These are phyloP conservation scores for Paraphaeosphaeria minitans DNA, from an alignment of 2,329 filamentous ascomycete species.

Conservation along the genomic window DNA sequence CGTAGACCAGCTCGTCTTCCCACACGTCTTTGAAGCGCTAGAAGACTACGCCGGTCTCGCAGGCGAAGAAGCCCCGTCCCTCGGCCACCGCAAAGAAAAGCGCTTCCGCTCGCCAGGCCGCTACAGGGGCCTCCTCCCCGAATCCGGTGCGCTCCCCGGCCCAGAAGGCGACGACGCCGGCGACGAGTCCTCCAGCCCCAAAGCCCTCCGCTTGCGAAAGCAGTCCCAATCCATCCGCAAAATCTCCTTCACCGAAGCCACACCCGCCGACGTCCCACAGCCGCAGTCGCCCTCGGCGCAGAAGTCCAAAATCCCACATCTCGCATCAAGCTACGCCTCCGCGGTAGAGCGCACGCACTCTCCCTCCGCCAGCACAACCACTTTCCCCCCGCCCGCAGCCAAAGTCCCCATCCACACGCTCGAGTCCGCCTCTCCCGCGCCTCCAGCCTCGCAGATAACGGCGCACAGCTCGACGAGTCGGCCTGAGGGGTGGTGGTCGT, in stretches of 20 bases:
- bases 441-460: constrained; percentile 37
- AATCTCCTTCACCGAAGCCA: constrained; percentile 15
- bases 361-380: constrained; percentile 24
- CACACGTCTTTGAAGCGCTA: constrained; percentile 87
- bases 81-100: constrained; percentile 26
- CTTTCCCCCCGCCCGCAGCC: constrained; percentile 27
- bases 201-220: constrained; percentile 23
- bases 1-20: constrained; percentile 82
- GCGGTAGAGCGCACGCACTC: constrained; percentile 26
- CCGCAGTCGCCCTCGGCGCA: constrained; percentile 24
- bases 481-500: constrained; percentile 49
- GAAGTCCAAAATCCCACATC: constrained; percentile 26
- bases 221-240: constrained; percentile 27
- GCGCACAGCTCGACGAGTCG: constrained; percentile 36
- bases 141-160: constrained; percentile 24
- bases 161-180: constrained; percentile 33
- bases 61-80: constrained; percentile 1
- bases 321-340: constrained; percentile 19
- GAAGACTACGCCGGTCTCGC: constrained; percentile 61
- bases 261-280: constrained; percentile 13
- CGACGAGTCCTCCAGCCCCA: constrained; percentile 34
- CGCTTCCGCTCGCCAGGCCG: constrained; percentile 35
- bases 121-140: constrained; percentile 34
- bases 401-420: constrained; percentile 26
- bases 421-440: constrained; percentile 23